phyloP scores from a whole-genome alignment of 495 filamentous ascomycete species.

The Penicillium subrubescens region DNA sequence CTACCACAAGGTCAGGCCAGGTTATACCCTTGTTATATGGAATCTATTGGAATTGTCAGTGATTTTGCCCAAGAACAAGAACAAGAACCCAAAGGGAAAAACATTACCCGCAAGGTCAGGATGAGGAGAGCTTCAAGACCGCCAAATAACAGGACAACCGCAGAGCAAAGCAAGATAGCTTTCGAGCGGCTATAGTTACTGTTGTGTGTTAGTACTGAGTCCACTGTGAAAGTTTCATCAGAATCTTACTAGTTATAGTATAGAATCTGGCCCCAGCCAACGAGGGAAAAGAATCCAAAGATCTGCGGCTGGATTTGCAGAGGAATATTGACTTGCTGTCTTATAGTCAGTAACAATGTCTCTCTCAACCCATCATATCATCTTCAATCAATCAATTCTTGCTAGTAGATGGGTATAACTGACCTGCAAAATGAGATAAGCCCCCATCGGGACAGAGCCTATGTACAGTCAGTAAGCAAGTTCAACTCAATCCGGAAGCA shows the following conservation, averaged over 20 bases:
- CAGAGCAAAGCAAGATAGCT: conserved; percentile 43
- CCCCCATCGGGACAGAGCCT: conserved; percentile 56
- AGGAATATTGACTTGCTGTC: conserved; percentile 71
- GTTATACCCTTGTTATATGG: conserved; percentile 55
- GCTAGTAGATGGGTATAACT: neutral
- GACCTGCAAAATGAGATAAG: conserved; percentile 55
- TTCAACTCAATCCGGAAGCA: neutral
- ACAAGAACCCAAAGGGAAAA: neutral
- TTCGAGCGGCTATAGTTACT: conserved; percentile 57
- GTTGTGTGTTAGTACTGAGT: neutral
- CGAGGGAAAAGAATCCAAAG: conserved; percentile 63
- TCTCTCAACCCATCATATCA: neutral
- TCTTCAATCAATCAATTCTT: too few relatives aligned
- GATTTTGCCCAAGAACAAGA: neutral
- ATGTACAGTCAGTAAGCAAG: neutral
- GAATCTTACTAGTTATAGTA: conserved; percentile 58
- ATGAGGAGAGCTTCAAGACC: conserved; percentile 64
- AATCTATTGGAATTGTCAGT: conserved; percentile 31
- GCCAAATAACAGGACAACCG: conserved; percentile 50
- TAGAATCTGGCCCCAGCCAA: conserved; percentile 68
- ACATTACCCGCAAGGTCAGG: conserved; percentile 59
- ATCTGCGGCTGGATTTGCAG: conserved; percentile 74
- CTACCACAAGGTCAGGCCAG: conserved; percentile 63
- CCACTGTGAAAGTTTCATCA: neutral
- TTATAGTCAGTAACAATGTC: neutral